Percentiles rank a stretch among this genome's conserved stretches.
Evolutionary conservation across 2,329 filamentous ascomycete genomes (phyloP).

Genomic region (Cercospora sesami): DNA sequence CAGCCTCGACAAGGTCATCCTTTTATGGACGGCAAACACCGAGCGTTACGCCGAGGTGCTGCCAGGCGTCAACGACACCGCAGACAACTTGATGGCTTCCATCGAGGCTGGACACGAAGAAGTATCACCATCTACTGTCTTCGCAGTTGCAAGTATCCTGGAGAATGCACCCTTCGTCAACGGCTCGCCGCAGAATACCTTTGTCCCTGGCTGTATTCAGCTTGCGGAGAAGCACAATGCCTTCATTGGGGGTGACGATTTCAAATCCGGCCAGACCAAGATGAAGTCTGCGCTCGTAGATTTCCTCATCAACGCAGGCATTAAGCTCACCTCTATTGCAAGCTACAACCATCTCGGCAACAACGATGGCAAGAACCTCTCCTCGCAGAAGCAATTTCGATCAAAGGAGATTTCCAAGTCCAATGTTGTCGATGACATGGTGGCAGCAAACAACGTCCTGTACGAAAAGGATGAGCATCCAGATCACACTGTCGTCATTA

Average conservation of each 20-base stretch:
- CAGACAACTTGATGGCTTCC: constrained; percentile 84
- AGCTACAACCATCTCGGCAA: constrained; percentile 99
- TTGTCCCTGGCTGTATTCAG: constrained; percentile 87
- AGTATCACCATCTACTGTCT: constrained; percentile 92
- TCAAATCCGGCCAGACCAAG: constrained; percentile 99
- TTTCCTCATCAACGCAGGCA: constrained; percentile 96
- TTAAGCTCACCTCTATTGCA: constrained; percentile 97
- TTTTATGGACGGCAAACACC: constrained; percentile 98
- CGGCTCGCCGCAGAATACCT: constrained; percentile 98
- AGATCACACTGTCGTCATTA: constrained; percentile 98
- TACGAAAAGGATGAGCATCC: constrained; percentile 93
- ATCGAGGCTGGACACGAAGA: constrained; percentile 87
- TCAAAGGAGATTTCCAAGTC: constrained; percentile 99
- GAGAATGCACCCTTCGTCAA: constrained; percentile 96
- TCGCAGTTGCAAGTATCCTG: constrained; percentile 90
- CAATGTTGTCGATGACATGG: constrained; percentile 99
- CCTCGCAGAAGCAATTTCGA: constrained; percentile 96
- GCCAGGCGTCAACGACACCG: constrained; percentile 90
- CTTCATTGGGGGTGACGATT: constrained; percentile 97
- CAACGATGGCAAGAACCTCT: constrained; percentile 98
- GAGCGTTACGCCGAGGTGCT: constrained; percentile 92
- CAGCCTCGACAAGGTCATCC: constrained; percentile 87
- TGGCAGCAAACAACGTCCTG: constrained; percentile 86
- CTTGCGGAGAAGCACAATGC: constrained; percentile 82
- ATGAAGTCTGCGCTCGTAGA: constrained; percentile 99